phyloP scores from a whole-genome alignment of 2,329 filamentous ascomycete species.

The Biscogniauxia marginata region DNA sequence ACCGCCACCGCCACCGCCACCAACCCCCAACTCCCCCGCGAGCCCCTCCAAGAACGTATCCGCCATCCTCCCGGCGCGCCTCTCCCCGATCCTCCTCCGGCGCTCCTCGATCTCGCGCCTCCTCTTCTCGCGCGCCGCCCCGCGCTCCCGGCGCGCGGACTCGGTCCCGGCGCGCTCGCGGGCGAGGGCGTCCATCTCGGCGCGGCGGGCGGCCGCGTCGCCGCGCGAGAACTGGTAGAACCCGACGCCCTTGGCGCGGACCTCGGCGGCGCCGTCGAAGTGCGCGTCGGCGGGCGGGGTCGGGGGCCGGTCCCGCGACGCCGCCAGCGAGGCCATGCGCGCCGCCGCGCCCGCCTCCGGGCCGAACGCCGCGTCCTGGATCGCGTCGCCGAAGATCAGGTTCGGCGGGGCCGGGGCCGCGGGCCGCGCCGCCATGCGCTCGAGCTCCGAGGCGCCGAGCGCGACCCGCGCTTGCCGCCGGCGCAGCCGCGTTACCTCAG shows the following conservation, averaged over 20 bases:
- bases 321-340: constrained; percentile 76
- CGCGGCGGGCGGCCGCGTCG: constrained; percentile 57
- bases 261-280: constrained; percentile 82
- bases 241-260: constrained; percentile 82
- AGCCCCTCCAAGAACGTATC: constrained; percentile 37
- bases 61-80: constrained; percentile 39
- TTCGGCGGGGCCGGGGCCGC: constrained; percentile 57
- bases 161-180: constrained; percentile 69
- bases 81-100: constrained; percentile 59
- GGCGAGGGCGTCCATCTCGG: constrained; percentile 74
- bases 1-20: neutral
- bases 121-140: constrained; percentile 56
- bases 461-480: constrained; percentile 52
- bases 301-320: constrained; percentile 72
- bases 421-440: constrained; percentile 66
- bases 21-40: constrained; percentile 29
- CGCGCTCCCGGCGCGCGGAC: constrained; percentile 53
- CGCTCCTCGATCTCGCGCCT: constrained; percentile 63
- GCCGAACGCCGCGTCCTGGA: constrained; percentile 82
- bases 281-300: constrained; percentile 80
- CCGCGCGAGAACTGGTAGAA: constrained; percentile 89
- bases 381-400: constrained; percentile 80
- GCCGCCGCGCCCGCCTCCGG: constrained; percentile 59
- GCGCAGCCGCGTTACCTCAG: constrained; percentile 64
- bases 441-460: constrained; percentile 59